These are phyloP conservation scores for Apiotrichum brassicae DNA, from an alignment of 1,284 basidiomycete species.

Conservation along the genomic window DNA sequence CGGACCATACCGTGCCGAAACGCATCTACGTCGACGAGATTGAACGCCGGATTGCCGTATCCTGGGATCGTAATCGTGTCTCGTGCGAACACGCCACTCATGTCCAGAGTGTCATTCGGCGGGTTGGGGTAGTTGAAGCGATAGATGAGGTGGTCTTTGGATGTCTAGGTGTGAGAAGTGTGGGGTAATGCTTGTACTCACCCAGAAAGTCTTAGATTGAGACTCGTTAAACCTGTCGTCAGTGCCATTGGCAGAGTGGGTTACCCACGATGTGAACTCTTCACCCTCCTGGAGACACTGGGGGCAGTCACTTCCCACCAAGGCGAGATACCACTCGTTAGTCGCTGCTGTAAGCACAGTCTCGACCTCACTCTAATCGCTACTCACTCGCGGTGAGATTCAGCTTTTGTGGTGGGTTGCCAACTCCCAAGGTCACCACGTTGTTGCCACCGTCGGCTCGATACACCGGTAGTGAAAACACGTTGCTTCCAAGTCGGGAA, in stretches of 20 bases:
- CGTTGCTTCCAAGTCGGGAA: no score
- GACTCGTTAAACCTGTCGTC: slow-evolving; percentile 4
- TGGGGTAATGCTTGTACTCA: no score
- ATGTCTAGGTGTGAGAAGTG: no score
- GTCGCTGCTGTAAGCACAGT: slow-evolving; percentile 7
- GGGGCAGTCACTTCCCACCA: background rate
- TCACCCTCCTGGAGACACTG: background rate
- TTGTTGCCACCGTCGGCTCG: slow-evolving; percentile 32
- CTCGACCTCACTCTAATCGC: background rate
- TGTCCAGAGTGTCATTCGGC: slow-evolving; percentile 17
- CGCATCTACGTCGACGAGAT: background rate
- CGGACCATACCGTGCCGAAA: background rate
- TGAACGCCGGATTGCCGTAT: background rate
- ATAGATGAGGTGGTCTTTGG: slow-evolving; percentile 20
- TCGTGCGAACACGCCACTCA: slow-evolving; percentile 16
- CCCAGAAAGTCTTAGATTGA: no score
- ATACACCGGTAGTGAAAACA: slow-evolving; percentile 21
- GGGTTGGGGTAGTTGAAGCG: slow-evolving; percentile 27
- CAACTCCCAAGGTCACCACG: slow-evolving; percentile 28
- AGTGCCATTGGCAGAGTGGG: no score
- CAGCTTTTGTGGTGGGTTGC: slow-evolving; percentile 27
- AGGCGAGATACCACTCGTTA: background rate
- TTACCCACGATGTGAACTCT: no score
- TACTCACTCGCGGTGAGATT: slow-evolving; percentile 25
- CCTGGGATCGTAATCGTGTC: slow-evolving; percentile 15